Conservation (phyloP, 208 protist genomes). For the Trypanosoma theileri region DNA sequence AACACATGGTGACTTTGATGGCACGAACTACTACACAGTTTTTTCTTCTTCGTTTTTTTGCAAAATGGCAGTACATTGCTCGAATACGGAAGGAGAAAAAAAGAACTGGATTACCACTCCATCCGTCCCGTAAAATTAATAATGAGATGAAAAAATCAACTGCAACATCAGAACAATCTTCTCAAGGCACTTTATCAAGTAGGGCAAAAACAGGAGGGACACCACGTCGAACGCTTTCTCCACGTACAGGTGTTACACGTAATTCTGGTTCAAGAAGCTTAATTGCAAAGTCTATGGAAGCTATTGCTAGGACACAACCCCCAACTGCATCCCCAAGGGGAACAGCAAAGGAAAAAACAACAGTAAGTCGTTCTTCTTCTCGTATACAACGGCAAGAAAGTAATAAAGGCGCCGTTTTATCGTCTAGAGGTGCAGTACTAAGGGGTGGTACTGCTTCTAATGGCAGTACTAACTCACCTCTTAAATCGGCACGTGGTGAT, state of each 20-base stretch:
- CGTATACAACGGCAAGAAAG: background rate
- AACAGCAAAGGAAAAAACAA: background rate
- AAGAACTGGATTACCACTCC: background rate
- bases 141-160: background rate
- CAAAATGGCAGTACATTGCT: conserved; percentile 22
- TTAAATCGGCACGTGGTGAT: background rate
- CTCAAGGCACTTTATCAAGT: background rate
- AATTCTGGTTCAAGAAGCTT: background rate
- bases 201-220: background rate
- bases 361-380: background rate
- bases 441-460: background rate
- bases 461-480: background rate
- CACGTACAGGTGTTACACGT: background rate
- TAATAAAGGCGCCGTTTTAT: background rate
- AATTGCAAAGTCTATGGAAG: conserved; percentile 1
- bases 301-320: conserved; percentile 3
- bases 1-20: conserved; percentile 17
- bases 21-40: conserved; percentile 9
- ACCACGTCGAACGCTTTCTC: background rate
- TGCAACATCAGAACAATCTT: no score
- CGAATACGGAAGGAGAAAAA: conserved; percentile 1
- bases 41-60: conserved; percentile 30
- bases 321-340: background rate
- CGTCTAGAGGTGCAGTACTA: background rate
- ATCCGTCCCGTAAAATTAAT: background rate